Evolutionary conservation across 176 grass and related monocot species (phyloP), one percentile per base, ranked within the genome.

Genomic region (Oryza brachyantha): DNA sequence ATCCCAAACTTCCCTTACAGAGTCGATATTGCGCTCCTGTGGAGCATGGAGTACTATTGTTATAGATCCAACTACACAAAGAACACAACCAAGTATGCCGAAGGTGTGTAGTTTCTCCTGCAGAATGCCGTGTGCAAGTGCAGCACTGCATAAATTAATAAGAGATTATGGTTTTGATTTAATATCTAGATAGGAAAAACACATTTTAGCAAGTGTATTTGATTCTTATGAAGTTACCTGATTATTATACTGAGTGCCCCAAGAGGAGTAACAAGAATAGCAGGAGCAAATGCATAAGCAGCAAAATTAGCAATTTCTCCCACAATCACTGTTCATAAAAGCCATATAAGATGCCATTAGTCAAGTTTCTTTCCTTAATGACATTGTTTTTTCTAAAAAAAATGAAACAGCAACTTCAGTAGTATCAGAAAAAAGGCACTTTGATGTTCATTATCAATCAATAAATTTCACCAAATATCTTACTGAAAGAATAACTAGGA

Each of bases 191-290:
- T 61, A 77, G 17, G 29, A 61, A 48, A 79, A 73, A 7, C 38
- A 73, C 16, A 82, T 77, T 72, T 36, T 79, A 31, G 42, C 32
- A 61, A 75, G 31, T 69, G 35, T 25, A 67, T 24, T 5, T 32
- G 75, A 81, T 54, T 66, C 42, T 34, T 60, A 21, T 66, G 48
- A 63, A 79, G 61, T 42, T 87, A 97, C 94, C 94, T 97, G 79
- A 97, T 93, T 68, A 97, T 94, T 86, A 94, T 94, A 89, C 94
- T 97, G 61, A 97, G 91, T 70, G 94, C 94, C 60, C 94, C 94
- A 84, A 97, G 88, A 79, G 94, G 91, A 65, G 94, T 97, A 61
- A 97, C 91, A 29, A 97, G 84, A 90, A 97, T 94, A 74, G 94
- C 94, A 26, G 94, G 94, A 76, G 94, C 94, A 65, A 97, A 97